Percentiles rank a stretch among this genome's conserved stretches.
Evolutionary conservation across 1,284 basidiomycete genomes (phyloP).

Genomic region (Ceratobasidium sp.): DNA sequence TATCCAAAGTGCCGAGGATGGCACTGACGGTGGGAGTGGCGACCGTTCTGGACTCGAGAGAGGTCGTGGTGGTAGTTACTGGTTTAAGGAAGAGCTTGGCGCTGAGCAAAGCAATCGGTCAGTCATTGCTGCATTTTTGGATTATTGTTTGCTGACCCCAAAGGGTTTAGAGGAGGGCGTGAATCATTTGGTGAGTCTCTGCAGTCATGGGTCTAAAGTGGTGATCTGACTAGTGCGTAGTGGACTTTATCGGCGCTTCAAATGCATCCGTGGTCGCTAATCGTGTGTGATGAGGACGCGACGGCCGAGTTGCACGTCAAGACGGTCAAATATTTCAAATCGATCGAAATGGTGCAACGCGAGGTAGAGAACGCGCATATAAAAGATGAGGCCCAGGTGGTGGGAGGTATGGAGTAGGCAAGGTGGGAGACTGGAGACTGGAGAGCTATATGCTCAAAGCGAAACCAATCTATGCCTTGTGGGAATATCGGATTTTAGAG

Average conservation of each 20-base stretch:
- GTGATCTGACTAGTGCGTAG: conserved; percentile 55
- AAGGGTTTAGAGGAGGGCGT: conserved; percentile 82
- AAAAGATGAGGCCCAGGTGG: conserved; percentile 55
- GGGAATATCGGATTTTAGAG: no score
- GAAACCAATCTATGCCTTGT: no score
- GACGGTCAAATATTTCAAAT: conserved; percentile 93
- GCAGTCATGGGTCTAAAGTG: not conserved
- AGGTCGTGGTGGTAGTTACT: conserved; percentile 89
- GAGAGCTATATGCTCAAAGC: no score
- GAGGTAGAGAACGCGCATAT: conserved; percentile 79
- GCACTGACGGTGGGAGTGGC: conserved; percentile 91
- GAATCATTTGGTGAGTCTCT: conserved; percentile 77
- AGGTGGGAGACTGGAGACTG: no score
- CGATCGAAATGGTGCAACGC: conserved; percentile 88
- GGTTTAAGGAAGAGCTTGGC: conserved; percentile 89
- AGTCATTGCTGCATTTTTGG: no score
- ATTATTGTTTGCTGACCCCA: no score
- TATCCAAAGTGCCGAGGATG: conserved; percentile 85
- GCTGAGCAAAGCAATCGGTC: conserved; percentile 85
- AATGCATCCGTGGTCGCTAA: conserved; percentile 85
- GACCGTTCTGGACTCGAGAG: conserved; percentile 85
- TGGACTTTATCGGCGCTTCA: conserved; percentile 90
- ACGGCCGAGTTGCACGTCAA: conserved; percentile 85
- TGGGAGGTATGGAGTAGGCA: conserved; percentile 41
- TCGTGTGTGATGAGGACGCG: conserved; percentile 88